Base-by-base conservation (phyloP, 352 stramenopile genomes). In the Phytophthora megakarya region DNA sequence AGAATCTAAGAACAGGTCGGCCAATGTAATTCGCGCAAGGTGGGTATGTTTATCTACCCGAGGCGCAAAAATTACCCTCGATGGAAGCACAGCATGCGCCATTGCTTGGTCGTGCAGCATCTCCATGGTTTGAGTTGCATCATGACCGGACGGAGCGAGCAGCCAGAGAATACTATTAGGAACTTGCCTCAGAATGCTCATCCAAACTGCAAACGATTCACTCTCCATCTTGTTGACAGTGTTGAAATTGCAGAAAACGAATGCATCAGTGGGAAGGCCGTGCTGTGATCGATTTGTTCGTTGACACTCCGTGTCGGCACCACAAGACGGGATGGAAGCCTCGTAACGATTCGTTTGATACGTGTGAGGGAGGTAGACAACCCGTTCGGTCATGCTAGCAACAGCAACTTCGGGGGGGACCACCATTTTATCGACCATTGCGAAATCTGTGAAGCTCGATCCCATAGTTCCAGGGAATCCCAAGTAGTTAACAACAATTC, bases 1-100 rank as follows among this genome's bases (percentile, higher is more conserved):
- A 13, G 94, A 97, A 65, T 99, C 96, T n/a, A 99, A 67, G 49
- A 98, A 98, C 4, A 98, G 19, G 66, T 99, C 95, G 0, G 86
- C 90, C 12, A 80, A 37, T 5, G 64, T 65, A 11, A 98, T 65
- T 10, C 96, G 81, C 12, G 72, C 70, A 5, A 98, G 68, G 67
- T 99, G 96, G 7, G 58, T 30, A 5, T 58, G 52, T 48, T 97
- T 95, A n/a, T 73, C 28, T 0, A 81, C 50, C 7, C 79, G 72
- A n/a, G 54, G 50, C 3, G 83, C 77, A 69, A 97, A 97, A 35
- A 93, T 30, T 2, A 98, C 49, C 15, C 93, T 72, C 3, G 50
- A 46, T 2, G 73, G 64, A 44, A 80, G 63, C 2, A 98, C 64
- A 3, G 93, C 93, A 7, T 76, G 74, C 8, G 68, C 73, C 30